These are phyloP conservation scores for Leccinum variicolor DNA, from an alignment of 768 basidiomycete genomes.

Conservation along the genomic window DNA sequence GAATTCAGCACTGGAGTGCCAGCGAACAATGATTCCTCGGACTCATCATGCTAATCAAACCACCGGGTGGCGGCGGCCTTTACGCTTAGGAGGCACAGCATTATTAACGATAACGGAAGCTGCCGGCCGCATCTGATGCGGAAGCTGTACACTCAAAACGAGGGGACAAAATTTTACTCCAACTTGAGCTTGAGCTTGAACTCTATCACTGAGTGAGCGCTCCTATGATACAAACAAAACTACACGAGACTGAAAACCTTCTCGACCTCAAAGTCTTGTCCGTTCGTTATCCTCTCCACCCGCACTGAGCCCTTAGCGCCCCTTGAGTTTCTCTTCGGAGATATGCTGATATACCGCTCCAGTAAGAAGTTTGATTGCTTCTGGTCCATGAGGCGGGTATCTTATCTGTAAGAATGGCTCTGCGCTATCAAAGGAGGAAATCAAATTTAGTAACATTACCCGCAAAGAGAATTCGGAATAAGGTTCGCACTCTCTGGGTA, in stretches of 20 bases:
- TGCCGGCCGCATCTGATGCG: no score
- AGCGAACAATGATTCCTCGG: no score
- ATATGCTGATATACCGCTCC: constrained; percentile 8
- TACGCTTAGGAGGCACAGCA: no score
- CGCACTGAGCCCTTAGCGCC: not conserved
- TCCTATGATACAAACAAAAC: not conserved
- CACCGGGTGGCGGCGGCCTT: no score
- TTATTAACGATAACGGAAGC: no score
- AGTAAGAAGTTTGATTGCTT: constrained; percentile 15
- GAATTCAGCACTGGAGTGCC: no score
- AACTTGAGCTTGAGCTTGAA: no score
- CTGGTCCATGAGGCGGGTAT: constrained; percentile 23
- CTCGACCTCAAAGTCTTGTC: not conserved
- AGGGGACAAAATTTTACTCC: not conserved
- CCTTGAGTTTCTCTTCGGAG: constrained; percentile 10
- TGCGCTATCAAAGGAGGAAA: constrained; percentile 11
- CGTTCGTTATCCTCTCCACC: not conserved
- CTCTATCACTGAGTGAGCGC: not conserved
- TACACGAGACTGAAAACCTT: not conserved
- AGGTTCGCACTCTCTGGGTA: constrained; percentile 50
- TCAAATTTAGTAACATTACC: not conserved
- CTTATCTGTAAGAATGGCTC: constrained; percentile 19
- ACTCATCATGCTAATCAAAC: no score
- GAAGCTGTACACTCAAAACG: no score
- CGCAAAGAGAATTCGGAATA: not conserved